These are phyloP conservation scores for Inga leiocalycina DNA, from an alignment of 306 rosid species.

Conservation along the genomic window DNA sequence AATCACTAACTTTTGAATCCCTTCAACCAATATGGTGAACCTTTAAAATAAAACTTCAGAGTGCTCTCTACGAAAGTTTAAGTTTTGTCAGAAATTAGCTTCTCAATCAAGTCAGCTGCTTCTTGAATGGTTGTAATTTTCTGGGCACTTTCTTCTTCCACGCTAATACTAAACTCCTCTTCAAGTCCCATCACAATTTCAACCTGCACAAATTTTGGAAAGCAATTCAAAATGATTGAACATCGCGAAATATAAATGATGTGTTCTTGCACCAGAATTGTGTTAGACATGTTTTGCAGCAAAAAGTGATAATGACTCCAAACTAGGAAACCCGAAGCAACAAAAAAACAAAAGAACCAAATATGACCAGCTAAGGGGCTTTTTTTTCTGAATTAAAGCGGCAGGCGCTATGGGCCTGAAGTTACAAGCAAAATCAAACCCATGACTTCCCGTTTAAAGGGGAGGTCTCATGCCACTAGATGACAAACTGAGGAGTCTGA, in stretches of 20 bases:
- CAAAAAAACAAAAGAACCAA: not conserved
- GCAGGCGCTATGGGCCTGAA: too few species aligned
- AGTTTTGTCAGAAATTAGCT: conserved; percentile 48
- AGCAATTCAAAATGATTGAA: conserved; percentile 3
- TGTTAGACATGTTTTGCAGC: conserved; percentile 5
- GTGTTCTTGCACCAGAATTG: not conserved
- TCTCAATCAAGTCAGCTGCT: conserved; percentile 79
- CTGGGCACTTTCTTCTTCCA: conserved; percentile 81
- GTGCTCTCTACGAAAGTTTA: conserved; percentile 33
- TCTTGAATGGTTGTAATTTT: conserved; percentile 78
- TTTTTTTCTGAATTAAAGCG: too few species aligned
- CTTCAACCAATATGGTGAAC: not conserved
- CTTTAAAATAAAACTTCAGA: conserved; percentile 1
- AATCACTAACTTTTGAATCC: not conserved
- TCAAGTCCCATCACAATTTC: conserved; percentile 97
- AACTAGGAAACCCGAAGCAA: not conserved
- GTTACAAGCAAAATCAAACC: too few species aligned
- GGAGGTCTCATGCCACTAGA: too few species aligned
- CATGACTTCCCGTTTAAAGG: too few species aligned
- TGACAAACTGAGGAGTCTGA: not conserved
- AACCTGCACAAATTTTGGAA: conserved; percentile 49
- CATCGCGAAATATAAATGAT: not conserved
- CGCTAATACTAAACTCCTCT: conserved; percentile 71
- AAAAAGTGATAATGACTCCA: conserved; percentile 17
- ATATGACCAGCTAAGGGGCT: not conserved